phyloP scores from a whole-genome alignment of 805 yeast genomes.

The Yarrowia deformans region DNA sequence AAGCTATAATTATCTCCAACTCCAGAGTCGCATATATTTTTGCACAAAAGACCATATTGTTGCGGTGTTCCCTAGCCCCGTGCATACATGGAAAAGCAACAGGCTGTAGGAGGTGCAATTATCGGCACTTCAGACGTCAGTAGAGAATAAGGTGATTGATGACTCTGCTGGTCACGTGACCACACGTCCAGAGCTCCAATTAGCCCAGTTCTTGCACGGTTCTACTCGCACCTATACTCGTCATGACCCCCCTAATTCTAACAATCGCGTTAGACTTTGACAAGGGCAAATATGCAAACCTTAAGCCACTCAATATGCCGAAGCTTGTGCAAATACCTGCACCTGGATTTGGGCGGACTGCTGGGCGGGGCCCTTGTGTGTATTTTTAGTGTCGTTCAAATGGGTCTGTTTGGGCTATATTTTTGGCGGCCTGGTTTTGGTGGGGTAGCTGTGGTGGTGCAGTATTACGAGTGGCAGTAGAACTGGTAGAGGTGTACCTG shows the following conservation, averaged over 20 bases:
- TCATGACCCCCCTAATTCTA: not conserved
- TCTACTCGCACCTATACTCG: too few species aligned
- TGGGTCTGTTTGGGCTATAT: not conserved
- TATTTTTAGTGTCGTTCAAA: not conserved
- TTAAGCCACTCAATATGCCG: not conserved
- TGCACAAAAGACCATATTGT: conserved; percentile 1
- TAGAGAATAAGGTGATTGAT: too few species aligned
- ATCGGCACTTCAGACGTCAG: too few species aligned
- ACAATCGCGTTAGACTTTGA: not conserved
- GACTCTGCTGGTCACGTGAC: too few species aligned
- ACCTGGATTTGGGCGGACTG: not conserved
- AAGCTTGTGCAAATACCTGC: conserved; percentile 22
- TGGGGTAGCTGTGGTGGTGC: too few species aligned
- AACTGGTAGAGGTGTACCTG: too few species aligned
- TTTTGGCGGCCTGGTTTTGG: too few species aligned
- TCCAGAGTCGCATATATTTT: not conserved
- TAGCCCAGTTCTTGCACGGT: too few species aligned
- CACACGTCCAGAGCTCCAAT: too few species aligned
- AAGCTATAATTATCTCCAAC: conserved; percentile 14
- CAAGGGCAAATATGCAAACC: conserved; percentile 7
- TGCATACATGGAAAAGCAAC: conserved; percentile 6
- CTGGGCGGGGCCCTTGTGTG: not conserved
- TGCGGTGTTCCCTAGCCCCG: conserved; percentile 22
- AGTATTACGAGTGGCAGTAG: too few species aligned
- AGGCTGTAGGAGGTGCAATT: too few species aligned